phyloP scores from a whole-genome alignment of 2,329 filamentous ascomycete genomes.

The Aspergillus sp. region DNA sequence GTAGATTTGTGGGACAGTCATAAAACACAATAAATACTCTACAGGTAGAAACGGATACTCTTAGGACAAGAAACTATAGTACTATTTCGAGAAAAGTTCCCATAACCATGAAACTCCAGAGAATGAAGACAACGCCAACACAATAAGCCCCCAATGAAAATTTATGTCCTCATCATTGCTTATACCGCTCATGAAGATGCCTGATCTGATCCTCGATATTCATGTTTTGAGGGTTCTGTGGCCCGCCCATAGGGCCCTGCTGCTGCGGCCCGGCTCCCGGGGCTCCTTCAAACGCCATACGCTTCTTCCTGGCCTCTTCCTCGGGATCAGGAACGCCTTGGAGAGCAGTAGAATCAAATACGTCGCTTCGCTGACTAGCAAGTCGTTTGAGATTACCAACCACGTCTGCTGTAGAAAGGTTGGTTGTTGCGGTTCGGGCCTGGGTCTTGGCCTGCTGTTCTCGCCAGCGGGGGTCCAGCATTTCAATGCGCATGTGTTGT shows the following conservation, averaged over 20 bases:
- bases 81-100: constrained; percentile 3
- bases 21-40: background rate
- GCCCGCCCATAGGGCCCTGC: constrained; percentile 26
- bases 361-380: constrained; percentile 80
- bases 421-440: constrained; percentile 79
- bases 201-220: constrained; percentile 87
- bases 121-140: constrained; percentile 3
- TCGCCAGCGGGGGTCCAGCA: constrained; percentile 92
- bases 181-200: constrained; percentile 61
- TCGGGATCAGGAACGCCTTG: constrained; percentile 63
- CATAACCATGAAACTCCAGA: background rate
- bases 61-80: background rate
- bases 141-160: background rate
- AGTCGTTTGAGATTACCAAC: constrained; percentile 95
- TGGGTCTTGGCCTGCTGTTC: constrained; percentile 91
- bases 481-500: constrained; percentile 90
- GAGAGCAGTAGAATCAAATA: constrained; percentile 65
- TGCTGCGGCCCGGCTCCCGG: constrained; percentile 24
- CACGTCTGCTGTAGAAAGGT: constrained; percentile 80
- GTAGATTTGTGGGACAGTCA: background rate
- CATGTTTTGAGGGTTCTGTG: constrained; percentile 46
- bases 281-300: constrained; percentile 54
- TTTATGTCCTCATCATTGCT: constrained; percentile 20
- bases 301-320: constrained; percentile 76
- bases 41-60: background rate